These are phyloP conservation scores for Coemansia sp. DNA, from an alignment of 192 early-diverging fungal genomes.

Conservation along the genomic window DNA sequence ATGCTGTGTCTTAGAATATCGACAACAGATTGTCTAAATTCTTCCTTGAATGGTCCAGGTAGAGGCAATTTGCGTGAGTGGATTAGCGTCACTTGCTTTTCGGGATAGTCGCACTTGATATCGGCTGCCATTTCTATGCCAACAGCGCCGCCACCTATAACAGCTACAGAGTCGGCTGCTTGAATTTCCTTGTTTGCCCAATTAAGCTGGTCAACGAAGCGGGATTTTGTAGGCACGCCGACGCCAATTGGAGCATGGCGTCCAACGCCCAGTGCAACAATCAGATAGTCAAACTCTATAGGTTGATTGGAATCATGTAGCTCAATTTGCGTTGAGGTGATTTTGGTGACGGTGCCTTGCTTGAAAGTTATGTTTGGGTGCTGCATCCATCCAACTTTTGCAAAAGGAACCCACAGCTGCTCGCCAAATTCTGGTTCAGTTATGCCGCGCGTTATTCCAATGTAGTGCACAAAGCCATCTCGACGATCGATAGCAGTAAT, in stretches of 20 bases:
- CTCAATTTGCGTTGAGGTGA: conserved; percentile 18
- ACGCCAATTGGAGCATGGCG: conserved; percentile 43
- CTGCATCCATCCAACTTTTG: conserved; percentile 30
- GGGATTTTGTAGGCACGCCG: conserved; percentile 17
- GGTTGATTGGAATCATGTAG: conserved; percentile 2
- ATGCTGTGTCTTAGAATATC: conserved; percentile 21
- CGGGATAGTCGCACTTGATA: conserved; percentile 38
- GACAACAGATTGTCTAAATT: conserved; percentile 18
- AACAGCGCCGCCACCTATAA: conserved; percentile 73
- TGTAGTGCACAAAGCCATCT: conserved; percentile 56
- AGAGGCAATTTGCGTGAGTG: conserved; percentile 34
- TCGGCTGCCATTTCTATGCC: conserved; percentile 79
- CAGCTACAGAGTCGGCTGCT: conserved; percentile 50
- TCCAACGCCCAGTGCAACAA: conserved; percentile 54
- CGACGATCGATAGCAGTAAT: conserved; percentile 58
- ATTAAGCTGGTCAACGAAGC: conserved; percentile 17
- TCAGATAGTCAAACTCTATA: conserved; percentile 53
- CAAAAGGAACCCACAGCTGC: conserved; percentile 56
- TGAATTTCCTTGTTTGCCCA: conserved; percentile 42
- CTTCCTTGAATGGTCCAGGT: conserved; percentile 33
- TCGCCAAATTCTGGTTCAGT: conserved; percentile 50
- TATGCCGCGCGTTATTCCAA: conserved; percentile 52
- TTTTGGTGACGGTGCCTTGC: conserved; percentile 38
- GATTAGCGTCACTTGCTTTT: conserved; percentile 39
- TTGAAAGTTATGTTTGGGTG: conserved; percentile 38